Conservation (phyloP, 116 monocot species). For the Dioscorea cayenensis region DNA sequence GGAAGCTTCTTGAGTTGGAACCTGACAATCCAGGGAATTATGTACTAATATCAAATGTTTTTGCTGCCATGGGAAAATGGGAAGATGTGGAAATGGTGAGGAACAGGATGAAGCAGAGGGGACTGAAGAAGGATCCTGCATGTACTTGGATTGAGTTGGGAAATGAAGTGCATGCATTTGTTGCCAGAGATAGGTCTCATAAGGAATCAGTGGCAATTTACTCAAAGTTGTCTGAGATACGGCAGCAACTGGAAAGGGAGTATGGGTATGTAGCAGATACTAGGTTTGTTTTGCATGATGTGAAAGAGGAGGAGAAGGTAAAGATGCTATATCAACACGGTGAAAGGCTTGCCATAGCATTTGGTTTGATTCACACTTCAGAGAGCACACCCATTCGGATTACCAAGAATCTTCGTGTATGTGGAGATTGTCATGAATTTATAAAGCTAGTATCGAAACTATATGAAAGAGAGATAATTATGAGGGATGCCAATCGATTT, state of each 20-base stretch:
- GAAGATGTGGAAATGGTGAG: constrained; percentile 44
- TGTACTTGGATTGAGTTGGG: constrained; percentile 77
- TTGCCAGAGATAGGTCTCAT: constrained; percentile 55
- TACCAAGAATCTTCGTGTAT: constrained; percentile 76
- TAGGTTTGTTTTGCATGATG: constrained; percentile 54
- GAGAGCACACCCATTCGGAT: constrained; percentile 41
- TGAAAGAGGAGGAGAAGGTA: constrained; percentile 56
- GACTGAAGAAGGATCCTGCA: constrained; percentile 62
- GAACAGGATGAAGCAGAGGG: constrained; percentile 45
- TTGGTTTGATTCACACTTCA: constrained; percentile 39
- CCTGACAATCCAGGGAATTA: constrained; percentile 80
- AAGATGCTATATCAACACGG: constrained; percentile 58
- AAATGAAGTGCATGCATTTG: constrained; percentile 53
- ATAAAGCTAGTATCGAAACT: constrained; percentile 49
- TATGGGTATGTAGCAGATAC: constrained; percentile 50
- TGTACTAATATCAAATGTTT: constrained; percentile 69
- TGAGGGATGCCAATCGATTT: constrained; percentile 66
- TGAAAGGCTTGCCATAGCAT: constrained; percentile 81
- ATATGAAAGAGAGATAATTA: constrained; percentile 31
- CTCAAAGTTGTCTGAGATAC: constrained; percentile 62
- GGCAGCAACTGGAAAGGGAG: constrained; percentile 28
- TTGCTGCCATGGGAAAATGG: constrained; percentile 64
- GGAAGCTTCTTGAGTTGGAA: constrained; percentile 64
- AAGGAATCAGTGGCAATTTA: constrained; percentile 36
- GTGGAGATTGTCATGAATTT: constrained; percentile 69